A percentile compares a stretch with the other conserved stretches of the same genome.
Conservation (phyloP, 768 basidiomycete species). For the Rhizopogon vulgaris region DNA sequence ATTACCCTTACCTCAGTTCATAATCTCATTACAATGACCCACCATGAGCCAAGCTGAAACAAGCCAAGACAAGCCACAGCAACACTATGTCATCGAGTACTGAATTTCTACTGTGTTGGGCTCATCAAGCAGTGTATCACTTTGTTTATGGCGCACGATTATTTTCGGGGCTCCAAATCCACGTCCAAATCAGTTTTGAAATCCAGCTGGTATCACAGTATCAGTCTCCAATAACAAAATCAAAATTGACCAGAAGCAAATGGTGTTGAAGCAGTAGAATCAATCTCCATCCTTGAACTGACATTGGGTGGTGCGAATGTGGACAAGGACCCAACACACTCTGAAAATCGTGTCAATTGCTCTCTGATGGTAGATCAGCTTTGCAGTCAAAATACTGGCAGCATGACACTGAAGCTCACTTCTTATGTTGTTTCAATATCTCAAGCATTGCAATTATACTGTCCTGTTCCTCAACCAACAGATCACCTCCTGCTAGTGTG, state of each 20-base stretch:
- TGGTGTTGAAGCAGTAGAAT: slow-evolving; percentile 73
- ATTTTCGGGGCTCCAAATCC: too few relatives aligned
- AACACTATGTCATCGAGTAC: too few relatives aligned
- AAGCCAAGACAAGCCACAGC: too few relatives aligned
- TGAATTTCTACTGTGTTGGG: too few relatives aligned
- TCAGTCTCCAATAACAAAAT: not conserved
- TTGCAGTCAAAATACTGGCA: not conserved
- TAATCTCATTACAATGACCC: too few relatives aligned
- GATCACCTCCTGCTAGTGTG: slow-evolving; percentile 66
- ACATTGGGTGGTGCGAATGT: slow-evolving; percentile 15
- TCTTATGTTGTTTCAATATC: slow-evolving; percentile 54
- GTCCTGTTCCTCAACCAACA: slow-evolving; percentile 62
- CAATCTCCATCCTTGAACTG: slow-evolving; percentile 55
- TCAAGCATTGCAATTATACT: slow-evolving; percentile 67
- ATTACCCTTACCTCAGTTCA: too few relatives aligned
- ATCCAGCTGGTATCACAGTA: too few relatives aligned
- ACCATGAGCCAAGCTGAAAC: too few relatives aligned
- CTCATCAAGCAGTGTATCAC: too few relatives aligned
- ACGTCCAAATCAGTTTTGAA: too few relatives aligned
- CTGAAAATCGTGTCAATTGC: slow-evolving; percentile 48
- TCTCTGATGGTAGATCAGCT: slow-evolving; percentile 29
- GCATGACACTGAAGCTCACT: slow-evolving; percentile 29
- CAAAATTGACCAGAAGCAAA: slow-evolving; percentile 20
- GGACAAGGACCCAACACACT: slow-evolving; percentile 32
- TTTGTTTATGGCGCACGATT: too few relatives aligned